Base-by-base conservation (phyloP, 805 yeast genomes). In the Candida schatavii region DNA sequence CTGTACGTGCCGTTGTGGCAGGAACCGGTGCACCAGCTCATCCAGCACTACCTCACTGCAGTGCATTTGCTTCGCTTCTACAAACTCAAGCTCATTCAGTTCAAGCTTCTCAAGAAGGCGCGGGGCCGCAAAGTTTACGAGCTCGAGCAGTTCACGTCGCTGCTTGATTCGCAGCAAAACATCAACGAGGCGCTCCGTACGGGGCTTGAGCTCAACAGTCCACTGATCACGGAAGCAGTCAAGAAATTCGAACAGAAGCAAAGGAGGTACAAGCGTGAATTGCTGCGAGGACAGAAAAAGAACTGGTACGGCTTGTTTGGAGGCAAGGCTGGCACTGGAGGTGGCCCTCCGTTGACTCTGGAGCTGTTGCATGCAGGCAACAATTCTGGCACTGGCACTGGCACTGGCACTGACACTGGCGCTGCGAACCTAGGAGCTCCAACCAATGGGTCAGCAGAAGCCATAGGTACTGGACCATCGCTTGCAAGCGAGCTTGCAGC, bases 81-180 rank as follows among this genome's bases (percentile, higher is more conserved):
- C 55, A 77, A 77, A 49, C 58, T 67, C 55, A 78, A 78, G 51
- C 75, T 78, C 31, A 55, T 75, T 18, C 83, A 78, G 52, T 62
- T 70, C 46, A 64, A 68, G 45, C 64, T 71, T 18, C 43, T 70
- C 19, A 62, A 66, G 49, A 66, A 64, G 47, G 59, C 68, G 41
- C 66, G 67, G 43, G 68, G 68, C 51, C 57, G 51, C 46, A 64
- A 68, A 43, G 53, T 60, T 33, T 70, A 63, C 40, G 72, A 70
- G 29, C 58, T 69, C 27, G 46, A 63, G 32, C 62, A 56, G 43
- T 50, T 61, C 35, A 52, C 57, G 15, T 47, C 46, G 10, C 49
- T 42, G 20, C 39, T 49, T 42, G 45, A 56, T 42, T 35, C 61
- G 14, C 45, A 39, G 19, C 45, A 49, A 37, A 57, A 58, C 35